Base-by-base conservation (phyloP, 495 filamentous ascomycete species). In the Hyaloscypha variabilis region DNA sequence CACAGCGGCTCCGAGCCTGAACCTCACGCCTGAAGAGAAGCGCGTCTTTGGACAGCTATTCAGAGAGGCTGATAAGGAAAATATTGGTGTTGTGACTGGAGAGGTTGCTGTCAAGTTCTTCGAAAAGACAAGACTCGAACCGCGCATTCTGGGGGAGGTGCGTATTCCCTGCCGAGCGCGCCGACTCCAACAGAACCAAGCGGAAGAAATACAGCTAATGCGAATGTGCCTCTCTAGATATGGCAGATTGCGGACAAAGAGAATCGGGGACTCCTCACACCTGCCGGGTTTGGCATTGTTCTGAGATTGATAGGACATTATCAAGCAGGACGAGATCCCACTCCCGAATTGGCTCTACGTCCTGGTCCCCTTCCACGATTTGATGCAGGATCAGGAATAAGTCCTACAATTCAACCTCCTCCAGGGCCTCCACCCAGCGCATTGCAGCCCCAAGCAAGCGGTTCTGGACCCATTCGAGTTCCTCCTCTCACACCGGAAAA, bases 211-310 rank as follows among this genome's bases (percentile, higher is more conserved):
- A 19, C 19, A 46, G 39, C 39, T 46, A 17, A 46, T 46, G 39
- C 39, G 13, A 46, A 46, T 17, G 39, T n/a, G 14, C 56, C 23
- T 30, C 69, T 72, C 59, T 78, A 96, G 92, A 97, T 98, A 85
- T 99, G 95, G 95, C 93, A 97, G 78, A 94, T 99, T 73, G 96
- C 95, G 62, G 95, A 99, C 77, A 92, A 86, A 69, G 94, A 97
- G 78, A 99, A 98, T 78, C 86, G 93, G 65, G 95, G 96, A 64
- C 88, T 97, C 58, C 83, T 99, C 73, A 97, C 92, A 46, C 92
- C 91, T 3, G 83, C 91, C 54, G 96, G 94, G 70, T 99, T 99
- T 77, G 90, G 92, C 30, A 82, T 97, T 72, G 95, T 94, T 24
- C 78, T 99, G 72, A 84, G 95, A 69, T 86, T 99, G 78, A 98